Conservation (phyloP, 2,329 filamentous ascomycete species). For the Trichocomaceae sp. region DNA sequence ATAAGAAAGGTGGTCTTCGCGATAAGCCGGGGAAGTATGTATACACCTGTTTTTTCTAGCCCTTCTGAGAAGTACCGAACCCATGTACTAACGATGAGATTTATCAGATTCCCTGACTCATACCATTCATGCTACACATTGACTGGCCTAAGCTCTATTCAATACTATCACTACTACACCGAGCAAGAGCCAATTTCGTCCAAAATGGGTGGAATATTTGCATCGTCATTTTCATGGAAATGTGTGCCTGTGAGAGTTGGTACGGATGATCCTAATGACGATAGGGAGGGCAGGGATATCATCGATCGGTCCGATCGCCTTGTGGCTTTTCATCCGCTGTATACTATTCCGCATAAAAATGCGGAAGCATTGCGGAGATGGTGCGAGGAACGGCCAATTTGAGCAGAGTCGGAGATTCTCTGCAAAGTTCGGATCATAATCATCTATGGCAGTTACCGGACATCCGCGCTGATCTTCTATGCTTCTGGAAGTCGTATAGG, state of each 20-base stretch:
- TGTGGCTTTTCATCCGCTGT: constrained; percentile 70
- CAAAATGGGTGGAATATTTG: constrained; percentile 25
- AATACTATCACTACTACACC: constrained; percentile 55
- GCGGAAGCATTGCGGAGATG: constrained; percentile 60
- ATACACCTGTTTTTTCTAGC: constrained; percentile 4
- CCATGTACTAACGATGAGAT: background rate
- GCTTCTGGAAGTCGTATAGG: background rate
- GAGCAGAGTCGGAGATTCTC: background rate
- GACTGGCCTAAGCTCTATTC: constrained; percentile 73
- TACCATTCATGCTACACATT: constrained; percentile 94
- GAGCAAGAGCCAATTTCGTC: constrained; percentile 20
- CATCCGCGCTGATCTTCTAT: too few species aligned
- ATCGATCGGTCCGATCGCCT: constrained; percentile 52
- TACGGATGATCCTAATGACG: constrained; percentile 44
- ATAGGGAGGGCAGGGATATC: constrained; percentile 35
- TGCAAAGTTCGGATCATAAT: too few species aligned
- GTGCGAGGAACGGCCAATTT: constrained; percentile 42
- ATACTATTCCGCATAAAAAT: constrained; percentile 67
- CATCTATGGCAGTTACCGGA: too few species aligned
- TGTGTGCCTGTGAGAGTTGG: constrained; percentile 40
- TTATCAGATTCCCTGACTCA: constrained; percentile 65
- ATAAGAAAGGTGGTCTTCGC: constrained; percentile 70
- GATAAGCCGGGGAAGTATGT: constrained; percentile 89
- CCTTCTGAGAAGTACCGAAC: background rate
- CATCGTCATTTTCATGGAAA: constrained; percentile 35